Percentiles rank a stretch among this genome's conserved stretches.
Conservation (phyloP, 2,329 filamentous ascomycete species). For the Chrysoporthe puriensis region DNA sequence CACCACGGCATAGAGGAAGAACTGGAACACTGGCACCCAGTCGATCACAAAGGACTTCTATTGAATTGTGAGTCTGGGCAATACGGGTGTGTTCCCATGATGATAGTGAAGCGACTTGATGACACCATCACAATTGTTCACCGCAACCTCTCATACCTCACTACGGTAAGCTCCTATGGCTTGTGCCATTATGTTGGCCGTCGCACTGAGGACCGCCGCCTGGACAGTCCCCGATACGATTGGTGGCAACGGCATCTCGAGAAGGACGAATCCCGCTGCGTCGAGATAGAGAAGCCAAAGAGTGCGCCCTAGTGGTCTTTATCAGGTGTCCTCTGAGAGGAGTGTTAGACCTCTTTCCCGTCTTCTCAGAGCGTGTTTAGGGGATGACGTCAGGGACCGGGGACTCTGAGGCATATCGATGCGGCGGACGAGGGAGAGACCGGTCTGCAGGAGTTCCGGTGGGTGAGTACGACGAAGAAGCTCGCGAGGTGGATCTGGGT, state of each 20-base stretch:
- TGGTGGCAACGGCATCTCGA: constrained; percentile 47
- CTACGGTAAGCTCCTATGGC: constrained; percentile 64
- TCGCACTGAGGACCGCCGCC: constrained; percentile 64
- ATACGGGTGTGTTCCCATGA: background rate
- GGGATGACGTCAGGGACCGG: background rate
- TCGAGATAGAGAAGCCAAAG: background rate
- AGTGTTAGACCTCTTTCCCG: background rate
- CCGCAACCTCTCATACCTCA: constrained; percentile 42
- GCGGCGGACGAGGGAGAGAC: too few species aligned
- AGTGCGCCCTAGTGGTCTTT: background rate
- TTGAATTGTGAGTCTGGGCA: constrained; percentile 6
- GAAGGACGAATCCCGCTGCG: background rate
- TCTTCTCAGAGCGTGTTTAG: background rate
- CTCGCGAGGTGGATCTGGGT: background rate
- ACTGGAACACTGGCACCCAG: constrained; percentile 72
- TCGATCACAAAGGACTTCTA: constrained; percentile 67
- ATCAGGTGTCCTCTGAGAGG: background rate
- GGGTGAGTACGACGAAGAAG: background rate
- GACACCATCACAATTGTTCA: background rate
- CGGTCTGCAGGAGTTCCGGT: too few species aligned
- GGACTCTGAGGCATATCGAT: background rate
- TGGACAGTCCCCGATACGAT: constrained; percentile 67
- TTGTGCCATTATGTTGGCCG: constrained; percentile 77
- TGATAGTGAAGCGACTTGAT: background rate
- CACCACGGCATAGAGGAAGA: constrained; percentile 73